Conservation (phyloP, 73 alveolate species). For the Paramecium caudatum region DNA sequence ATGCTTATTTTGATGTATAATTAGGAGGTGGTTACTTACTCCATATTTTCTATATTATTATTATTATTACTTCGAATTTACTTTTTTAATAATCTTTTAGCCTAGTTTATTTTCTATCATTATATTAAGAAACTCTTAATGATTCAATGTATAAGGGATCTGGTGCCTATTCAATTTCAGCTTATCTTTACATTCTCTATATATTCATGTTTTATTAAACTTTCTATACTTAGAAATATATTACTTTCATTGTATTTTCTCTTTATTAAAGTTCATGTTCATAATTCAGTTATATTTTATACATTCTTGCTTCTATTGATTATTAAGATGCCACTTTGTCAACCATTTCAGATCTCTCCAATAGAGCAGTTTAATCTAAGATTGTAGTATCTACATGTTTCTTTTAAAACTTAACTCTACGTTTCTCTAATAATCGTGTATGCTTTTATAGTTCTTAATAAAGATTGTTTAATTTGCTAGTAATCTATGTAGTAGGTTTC, state of each 20-base stretch:
- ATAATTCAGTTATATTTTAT: slow-evolving; percentile 29
- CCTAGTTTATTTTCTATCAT: slow-evolving; percentile 5
- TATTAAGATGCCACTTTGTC: slow-evolving; percentile 18
- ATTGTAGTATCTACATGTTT: not conserved
- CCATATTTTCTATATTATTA: slow-evolving; percentile 11
- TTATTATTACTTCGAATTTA: slow-evolving; percentile 14
- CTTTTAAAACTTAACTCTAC: slow-evolving; percentile 25
- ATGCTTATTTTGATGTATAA: slow-evolving; percentile 22
- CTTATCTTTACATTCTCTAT: not conserved
- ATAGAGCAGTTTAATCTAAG: not conserved
- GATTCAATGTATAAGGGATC: not conserved
- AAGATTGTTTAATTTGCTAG: not conserved
- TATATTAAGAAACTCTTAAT: not conserved
- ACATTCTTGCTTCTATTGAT: slow-evolving; percentile 8
- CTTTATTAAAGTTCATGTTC: not conserved
- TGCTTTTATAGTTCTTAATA: slow-evolving; percentile 20
- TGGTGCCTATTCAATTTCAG: slow-evolving; percentile 48
- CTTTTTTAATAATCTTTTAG: slow-evolving; percentile 49
- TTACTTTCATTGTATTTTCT: slow-evolving; percentile 36
- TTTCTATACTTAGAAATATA: slow-evolving; percentile 20
- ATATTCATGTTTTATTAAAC: not conserved
- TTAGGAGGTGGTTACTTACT: slow-evolving; percentile 26
- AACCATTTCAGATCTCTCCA: slow-evolving; percentile 8
- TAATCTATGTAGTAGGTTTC: not conserved
- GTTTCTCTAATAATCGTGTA: slow-evolving; percentile 4